Evolutionary conservation across 2,329 filamentous ascomycete species (phyloP), one percentile per base, ranked within the genome.

Genomic region (Phoma sp.): DNA sequence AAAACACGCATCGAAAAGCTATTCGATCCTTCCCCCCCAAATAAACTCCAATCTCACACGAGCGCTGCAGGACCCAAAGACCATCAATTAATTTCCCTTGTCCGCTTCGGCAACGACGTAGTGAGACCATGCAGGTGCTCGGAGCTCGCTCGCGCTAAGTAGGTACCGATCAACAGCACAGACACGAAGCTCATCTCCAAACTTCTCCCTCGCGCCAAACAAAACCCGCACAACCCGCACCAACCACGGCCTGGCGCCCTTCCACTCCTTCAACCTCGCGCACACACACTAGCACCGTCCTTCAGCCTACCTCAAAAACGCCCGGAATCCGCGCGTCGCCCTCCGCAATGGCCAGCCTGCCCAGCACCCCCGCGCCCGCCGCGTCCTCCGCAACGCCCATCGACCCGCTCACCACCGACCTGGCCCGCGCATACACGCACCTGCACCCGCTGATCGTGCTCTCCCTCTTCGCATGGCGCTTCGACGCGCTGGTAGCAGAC

Each of bases 371-470:
- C 51, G 60, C 63, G 25, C 57, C 61, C 30, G 53, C 55, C 9
- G 50, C 60, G 25, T 66, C 6, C 27, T 29, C 62, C 10, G 61
- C 70, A n/a, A 52, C 58, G 23, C 78, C 82, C 32, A 75, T 83
- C 55, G 73, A 78, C 48, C 74, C 81, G 57, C 76, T 83, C 42
- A 67, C 78, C 25, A 80, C 75, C 23, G 69, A 77, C n/a, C 59
- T 78, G 18, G 81, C 84, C 2, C 79, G 75, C 45, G 70, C 82
- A 22, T 83, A 89, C 68, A 84, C 87, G 10, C 82, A 90, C 66
- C 73, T 86, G 18, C 89, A 96, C 62, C 88, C 90, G 0, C 74
- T 82, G 24, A 75, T 91, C 9, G 80, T 96, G 27, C 80, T 90
- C 27, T 82, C 81, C 8, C 75, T 89, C 32, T 87, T 89, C 69